phyloP scores from a whole-genome alignment of 768 basidiomycete species.

The Dictyophora rubrovolvata region DNA sequence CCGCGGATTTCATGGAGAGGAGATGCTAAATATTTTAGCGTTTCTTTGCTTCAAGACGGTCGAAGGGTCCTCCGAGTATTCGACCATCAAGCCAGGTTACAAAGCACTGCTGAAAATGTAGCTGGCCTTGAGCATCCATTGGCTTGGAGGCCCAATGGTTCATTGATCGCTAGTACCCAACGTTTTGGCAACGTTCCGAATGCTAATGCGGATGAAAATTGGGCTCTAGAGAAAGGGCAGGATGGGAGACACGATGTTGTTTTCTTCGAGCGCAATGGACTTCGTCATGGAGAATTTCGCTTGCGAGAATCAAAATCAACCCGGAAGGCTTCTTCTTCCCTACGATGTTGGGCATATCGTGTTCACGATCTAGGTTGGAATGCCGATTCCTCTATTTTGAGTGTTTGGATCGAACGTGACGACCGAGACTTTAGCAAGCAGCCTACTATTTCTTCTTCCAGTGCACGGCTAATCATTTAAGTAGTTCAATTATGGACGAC shows the following conservation, averaged over 20 bases:
- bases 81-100: slow-evolving; percentile 60
- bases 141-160: slow-evolving; percentile 84
- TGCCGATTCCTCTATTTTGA: slow-evolving; percentile 75
- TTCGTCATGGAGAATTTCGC: slow-evolving; percentile 83
- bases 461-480: not conserved
- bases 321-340: slow-evolving; percentile 20
- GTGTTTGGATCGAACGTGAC: slow-evolving; percentile 70
- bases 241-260: slow-evolving; percentile 74
- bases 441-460: not conserved
- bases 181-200: slow-evolving; percentile 49
- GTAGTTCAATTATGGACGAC: slow-evolving; percentile 90
- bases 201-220: slow-evolving; percentile 25
- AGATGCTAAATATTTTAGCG: slow-evolving; percentile 80
- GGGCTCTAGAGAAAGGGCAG: slow-evolving; percentile 49
- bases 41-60: slow-evolving; percentile 57
- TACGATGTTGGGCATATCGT: slow-evolving; percentile 49
- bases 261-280: slow-evolving; percentile 92
- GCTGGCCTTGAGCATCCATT: slow-evolving; percentile 72
- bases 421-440: slow-evolving; percentile 60
- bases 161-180: slow-evolving; percentile 73
- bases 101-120: slow-evolving; percentile 77
- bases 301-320: slow-evolving; percentile 30
- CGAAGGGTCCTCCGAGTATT: slow-evolving; percentile 65
- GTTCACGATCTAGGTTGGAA: slow-evolving; percentile 80
- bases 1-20: slow-evolving; percentile 90